These are phyloP conservation scores for Coniochaeta pulveracea DNA, from an alignment of 2,329 filamentous ascomycete genomes.

Conservation along the genomic window DNA sequence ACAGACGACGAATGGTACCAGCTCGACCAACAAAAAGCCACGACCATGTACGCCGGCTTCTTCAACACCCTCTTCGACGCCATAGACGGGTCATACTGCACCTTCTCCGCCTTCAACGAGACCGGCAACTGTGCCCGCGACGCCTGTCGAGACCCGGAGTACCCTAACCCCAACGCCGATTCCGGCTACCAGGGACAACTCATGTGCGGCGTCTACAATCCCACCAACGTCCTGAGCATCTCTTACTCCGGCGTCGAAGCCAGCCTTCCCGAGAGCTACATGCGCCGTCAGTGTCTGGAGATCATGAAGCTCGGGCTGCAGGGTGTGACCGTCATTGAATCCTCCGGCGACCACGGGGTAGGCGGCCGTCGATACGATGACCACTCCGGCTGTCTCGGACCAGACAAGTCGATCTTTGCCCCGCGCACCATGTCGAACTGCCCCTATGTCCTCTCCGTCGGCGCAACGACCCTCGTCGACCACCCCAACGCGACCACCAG, in stretches of 20 bases:
- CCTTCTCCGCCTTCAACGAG: slow-evolving; percentile 32
- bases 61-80: slow-evolving; percentile 31
- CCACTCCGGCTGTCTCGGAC: slow-evolving; percentile 26
- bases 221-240: slow-evolving; percentile 43
- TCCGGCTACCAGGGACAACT: slow-evolving; percentile 33
- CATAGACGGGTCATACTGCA: slow-evolving; percentile 38
- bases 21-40: slow-evolving; percentile 4
- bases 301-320: slow-evolving; percentile 38
- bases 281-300: slow-evolving; percentile 33
- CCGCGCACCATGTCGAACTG: slow-evolving; percentile 36
- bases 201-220: slow-evolving; percentile 23
- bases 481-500: slow-evolving; percentile 3
- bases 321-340: slow-evolving; percentile 30
- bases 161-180: slow-evolving; percentile 27
- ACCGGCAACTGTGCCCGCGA: slow-evolving; percentile 26
- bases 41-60: slow-evolving; percentile 10
- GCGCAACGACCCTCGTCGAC: slow-evolving; percentile 1
- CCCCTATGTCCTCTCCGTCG: slow-evolving; percentile 20
- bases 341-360: slow-evolving; percentile 33
- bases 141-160: slow-evolving; percentile 30
- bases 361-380: slow-evolving; percentile 12
- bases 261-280: slow-evolving; percentile 39
- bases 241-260: slow-evolving; percentile 42
- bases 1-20: slow-evolving; percentile 30
- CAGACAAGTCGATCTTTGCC: slow-evolving; percentile 28